Percentiles rank a stretch among this genome's conserved stretches.
Evolutionary conservation across 306 rosid species (phyloP).

Genomic region (Dalbergia cochinchinensis): DNA sequence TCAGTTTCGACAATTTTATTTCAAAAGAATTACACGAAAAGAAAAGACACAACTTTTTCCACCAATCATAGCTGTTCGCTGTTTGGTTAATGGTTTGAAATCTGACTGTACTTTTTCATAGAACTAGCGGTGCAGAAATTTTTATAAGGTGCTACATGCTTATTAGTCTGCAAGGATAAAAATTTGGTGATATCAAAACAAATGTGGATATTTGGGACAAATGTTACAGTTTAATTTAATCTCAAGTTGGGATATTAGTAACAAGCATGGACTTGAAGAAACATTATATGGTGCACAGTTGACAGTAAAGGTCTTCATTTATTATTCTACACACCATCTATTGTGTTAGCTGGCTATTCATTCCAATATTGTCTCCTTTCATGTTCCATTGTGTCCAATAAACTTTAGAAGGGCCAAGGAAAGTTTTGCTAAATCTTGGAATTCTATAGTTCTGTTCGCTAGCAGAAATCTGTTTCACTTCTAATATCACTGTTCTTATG

Average conservation of each 20-base stretch:
- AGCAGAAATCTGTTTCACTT: background rate
- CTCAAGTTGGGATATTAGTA: background rate
- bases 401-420: background rate
- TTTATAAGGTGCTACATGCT: constrained; percentile 1
- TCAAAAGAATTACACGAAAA: constrained; percentile 24
- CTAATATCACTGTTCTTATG: constrained; percentile 29
- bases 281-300: background rate
- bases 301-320: background rate
- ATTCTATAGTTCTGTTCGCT: background rate
- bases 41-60: background rate
- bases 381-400: background rate
- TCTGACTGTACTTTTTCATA: constrained; percentile 4
- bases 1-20: no score
- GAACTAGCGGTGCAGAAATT: constrained; percentile 8
- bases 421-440: background rate
- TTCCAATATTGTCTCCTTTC: background rate
- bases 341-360: background rate
- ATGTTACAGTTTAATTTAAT: constrained; percentile 11
- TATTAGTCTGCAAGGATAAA: constrained; percentile 9
- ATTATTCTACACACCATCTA: background rate
- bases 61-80: constrained; percentile 20
- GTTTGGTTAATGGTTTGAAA: background rate
- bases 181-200: background rate
- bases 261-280: background rate
- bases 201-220: background rate